Conservation (phyloP, 2,329 filamentous ascomycete genomes). For the Talaromyces verruculosus region DNA sequence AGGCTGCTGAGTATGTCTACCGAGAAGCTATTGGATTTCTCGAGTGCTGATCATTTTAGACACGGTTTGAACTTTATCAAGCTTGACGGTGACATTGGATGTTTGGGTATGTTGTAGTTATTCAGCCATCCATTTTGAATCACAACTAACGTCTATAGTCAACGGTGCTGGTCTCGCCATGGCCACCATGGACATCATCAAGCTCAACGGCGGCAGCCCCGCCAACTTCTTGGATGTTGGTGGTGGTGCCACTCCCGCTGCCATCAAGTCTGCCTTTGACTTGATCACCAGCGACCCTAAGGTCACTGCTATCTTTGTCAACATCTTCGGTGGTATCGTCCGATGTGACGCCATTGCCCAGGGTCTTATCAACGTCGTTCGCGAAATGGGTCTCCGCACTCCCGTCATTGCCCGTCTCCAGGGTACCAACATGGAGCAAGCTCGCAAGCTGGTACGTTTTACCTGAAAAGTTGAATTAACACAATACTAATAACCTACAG, state of each 20-base stretch:
- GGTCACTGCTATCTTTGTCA: constrained; percentile 98
- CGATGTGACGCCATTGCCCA: constrained; percentile 96
- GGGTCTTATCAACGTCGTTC: constrained; percentile 90
- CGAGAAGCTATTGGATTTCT: background rate
- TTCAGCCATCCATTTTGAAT: background rate
- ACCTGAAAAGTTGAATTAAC: background rate
- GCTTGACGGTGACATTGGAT: constrained; percentile 98
- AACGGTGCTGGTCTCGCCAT: constrained; percentile 99
- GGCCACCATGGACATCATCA: constrained; percentile 99
- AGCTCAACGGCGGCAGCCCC: constrained; percentile 92
- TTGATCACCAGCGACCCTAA: constrained; percentile 98
- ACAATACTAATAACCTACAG: constrained; percentile 33
- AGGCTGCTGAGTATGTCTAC: constrained; percentile 73
- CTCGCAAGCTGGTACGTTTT: constrained; percentile 68
- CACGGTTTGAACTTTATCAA: constrained; percentile 98
- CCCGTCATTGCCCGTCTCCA: constrained; percentile 96
- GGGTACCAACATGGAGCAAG: constrained; percentile 96
- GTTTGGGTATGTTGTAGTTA: constrained; percentile 56
- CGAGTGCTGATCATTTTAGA: constrained; percentile 28
- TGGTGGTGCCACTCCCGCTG: constrained; percentile 92
- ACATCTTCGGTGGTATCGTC: constrained; percentile 99
- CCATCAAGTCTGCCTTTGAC: constrained; percentile 96
- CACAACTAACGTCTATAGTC: constrained; percentile 51
- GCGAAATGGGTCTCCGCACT: constrained; percentile 92
- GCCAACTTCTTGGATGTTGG: constrained; percentile 99